These are phyloP conservation scores for Ottelia alismoides DNA, from an alignment of 106 monocot species.

Conservation along the genomic window DNA sequence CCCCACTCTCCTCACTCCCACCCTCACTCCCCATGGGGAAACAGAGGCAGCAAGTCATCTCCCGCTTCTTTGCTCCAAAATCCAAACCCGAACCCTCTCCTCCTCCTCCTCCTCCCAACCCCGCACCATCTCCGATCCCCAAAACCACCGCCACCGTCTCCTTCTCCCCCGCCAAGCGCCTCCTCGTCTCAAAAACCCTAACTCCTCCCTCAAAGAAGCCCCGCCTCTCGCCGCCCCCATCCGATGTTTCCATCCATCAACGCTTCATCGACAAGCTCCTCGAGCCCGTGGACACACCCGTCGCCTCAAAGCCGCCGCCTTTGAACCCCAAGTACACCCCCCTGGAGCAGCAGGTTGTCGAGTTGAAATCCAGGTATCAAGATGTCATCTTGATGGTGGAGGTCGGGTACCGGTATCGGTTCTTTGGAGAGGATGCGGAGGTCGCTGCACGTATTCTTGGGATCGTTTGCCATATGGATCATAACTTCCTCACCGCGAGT, in stretches of 20 bases:
- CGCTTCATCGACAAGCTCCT: constrained; percentile 29
- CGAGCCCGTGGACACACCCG: constrained; percentile 9
- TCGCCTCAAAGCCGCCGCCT: constrained; percentile 4
- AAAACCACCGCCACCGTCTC: constrained; percentile 78
- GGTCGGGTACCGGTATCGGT: constrained; percentile 88
- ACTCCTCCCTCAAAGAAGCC: constrained; percentile 18
- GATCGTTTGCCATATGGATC: constrained; percentile 66
- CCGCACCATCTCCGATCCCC: constrained; percentile 32
- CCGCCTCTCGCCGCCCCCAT: constrained; percentile 2
- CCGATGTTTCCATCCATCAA: constrained; percentile 34
- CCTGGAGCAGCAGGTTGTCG: constrained; percentile 79
- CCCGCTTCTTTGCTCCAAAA: constrained; percentile 90
- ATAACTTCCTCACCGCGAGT: constrained; percentile 79
- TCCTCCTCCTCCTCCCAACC: constrained; percentile 5
- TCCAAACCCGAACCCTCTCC: constrained; percentile 1
- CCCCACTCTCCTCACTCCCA: too few species aligned
- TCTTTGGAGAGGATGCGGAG: constrained; percentile 88
- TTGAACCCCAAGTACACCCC: constrained; percentile 51
- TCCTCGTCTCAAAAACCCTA: constrained; percentile 20
- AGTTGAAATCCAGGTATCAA: constrained; percentile 60
- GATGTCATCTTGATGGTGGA: constrained; percentile 88
- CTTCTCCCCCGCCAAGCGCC: constrained; percentile 30
- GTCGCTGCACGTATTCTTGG: constrained; percentile 58
- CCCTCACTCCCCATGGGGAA: constrained; percentile 54
- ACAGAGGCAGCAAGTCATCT: constrained; percentile 78